phyloP scores from a whole-genome alignment of 176 grass and related monocot species.

The sorghum (Sorghum bicolor) region DNA sequence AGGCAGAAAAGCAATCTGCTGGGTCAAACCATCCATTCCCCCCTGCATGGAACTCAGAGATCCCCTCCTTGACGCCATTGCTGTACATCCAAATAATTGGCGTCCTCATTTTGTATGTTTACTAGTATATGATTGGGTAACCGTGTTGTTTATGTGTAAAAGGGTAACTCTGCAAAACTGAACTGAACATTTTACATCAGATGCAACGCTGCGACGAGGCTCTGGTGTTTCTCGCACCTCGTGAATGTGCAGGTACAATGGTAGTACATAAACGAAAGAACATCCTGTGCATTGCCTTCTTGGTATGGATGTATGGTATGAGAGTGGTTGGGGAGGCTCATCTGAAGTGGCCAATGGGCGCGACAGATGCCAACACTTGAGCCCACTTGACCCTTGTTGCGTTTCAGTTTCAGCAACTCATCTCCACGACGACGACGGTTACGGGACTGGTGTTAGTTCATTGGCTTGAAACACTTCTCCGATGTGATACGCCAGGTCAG shows the following conservation, averaged over 20 bases:
- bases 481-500: not conserved
- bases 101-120: conserved; percentile 37
- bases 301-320: no score
- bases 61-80: conserved; percentile 26
- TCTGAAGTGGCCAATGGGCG: not conserved
- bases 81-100: conserved; percentile 62
- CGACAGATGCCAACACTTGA: not conserved
- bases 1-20: not conserved
- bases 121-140: conserved; percentile 28
- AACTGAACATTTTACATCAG: conserved; percentile 26
- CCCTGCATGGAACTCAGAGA: not conserved
- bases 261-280: conserved; percentile 15
- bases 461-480: not conserved
- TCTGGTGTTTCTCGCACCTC: not conserved
- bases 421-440: not conserved
- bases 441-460: not conserved
- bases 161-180: conserved; percentile 19
- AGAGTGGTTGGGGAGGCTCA: not conserved
- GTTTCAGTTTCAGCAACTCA: not conserved
- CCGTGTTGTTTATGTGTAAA: conserved; percentile 26
- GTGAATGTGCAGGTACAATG: conserved; percentile 3
- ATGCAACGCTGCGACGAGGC: conserved; percentile 11
- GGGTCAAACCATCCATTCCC: not conserved
- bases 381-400: not conserved
- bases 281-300: not conserved